Evolutionary conservation across 768 basidiomycete genomes (phyloP), one percentile per base, ranked within the genome.

Genomic region (Trametes cinnabarina): DNA sequence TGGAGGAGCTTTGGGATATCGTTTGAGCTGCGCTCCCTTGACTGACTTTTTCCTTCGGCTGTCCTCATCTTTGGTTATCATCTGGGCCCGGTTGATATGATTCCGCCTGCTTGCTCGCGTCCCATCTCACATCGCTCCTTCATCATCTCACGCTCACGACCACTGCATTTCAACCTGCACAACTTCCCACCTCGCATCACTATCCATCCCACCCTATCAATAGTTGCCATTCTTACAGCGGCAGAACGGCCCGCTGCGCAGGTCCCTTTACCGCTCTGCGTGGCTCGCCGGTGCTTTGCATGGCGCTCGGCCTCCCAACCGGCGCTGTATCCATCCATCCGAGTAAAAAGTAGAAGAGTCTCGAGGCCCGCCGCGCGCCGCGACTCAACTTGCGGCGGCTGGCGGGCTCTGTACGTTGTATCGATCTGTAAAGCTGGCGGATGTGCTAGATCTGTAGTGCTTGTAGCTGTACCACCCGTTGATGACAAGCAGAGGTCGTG

Each of bases 1-100:
- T 96, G 51, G 95, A 98, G 76, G 95, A 98, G 60, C 80, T 97
- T 50, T 96, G 94, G 94, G 92, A 94, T 70, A 86, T 97, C 67
- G 82, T 94, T 51, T 94, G 75, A 78, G 40, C 23, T 23, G 19
- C 39, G n/a, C 42, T 15, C 25, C 22, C 15, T 35, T 23, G 39
- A 17, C 26, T 42, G 10, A 20, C 30, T 11, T 42, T 25, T 23
- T n/a, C n/a, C 22, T 44, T 17, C 15, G 41, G 6, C 32, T 32
- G 19, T 28, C 14, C 42, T 22, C 41, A 30, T 39, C 14, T 43
- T 49, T 41, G 55, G 47, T 43, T 26, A 22, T 22, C 25, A 22
- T 41, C 41, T 46, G 44, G 44, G 50, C 35, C 12, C 41, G 43
- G n/a, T 23, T 30, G 39, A 44, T n/a, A 25, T 23, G 35, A 9